Evolutionary conservation across 2,329 filamentous ascomycete genomes (phyloP).

Genomic region (Trichoderma sp.): DNA sequence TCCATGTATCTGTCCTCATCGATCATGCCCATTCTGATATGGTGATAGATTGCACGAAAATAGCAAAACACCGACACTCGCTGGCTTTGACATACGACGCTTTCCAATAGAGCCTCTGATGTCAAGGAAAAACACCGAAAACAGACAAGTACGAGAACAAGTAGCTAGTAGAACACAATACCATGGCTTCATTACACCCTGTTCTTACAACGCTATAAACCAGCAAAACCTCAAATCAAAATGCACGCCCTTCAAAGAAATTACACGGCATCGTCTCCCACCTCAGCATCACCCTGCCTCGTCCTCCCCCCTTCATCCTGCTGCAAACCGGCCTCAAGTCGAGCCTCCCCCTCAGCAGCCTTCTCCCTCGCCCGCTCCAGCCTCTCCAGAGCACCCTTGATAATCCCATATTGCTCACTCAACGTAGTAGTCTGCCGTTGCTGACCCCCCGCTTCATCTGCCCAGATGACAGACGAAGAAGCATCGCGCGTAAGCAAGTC

Average conservation of each 20-base stretch:
- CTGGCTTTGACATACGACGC: too few relatives aligned
- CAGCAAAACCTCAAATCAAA: too few relatives aligned
- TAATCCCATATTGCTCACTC: constrained; percentile 20
- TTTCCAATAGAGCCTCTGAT: too few relatives aligned
- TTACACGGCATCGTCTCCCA: background rate
- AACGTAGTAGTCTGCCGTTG: constrained; percentile 18
- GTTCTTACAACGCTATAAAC: too few relatives aligned
- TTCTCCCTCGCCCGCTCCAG: constrained; percentile 21
- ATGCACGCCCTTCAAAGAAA: background rate
- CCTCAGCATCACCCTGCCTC: background rate
- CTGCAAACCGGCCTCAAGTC: background rate
- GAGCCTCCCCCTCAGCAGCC: background rate
- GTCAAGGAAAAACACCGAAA: too few relatives aligned
- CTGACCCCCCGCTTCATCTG: background rate
- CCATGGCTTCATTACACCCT: too few relatives aligned
- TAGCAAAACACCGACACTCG: too few relatives aligned
- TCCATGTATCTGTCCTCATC: too few relatives aligned
- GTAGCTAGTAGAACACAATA: too few relatives aligned
- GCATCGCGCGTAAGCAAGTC: constrained; percentile 72
- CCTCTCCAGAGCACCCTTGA: constrained; percentile 9
- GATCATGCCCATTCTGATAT: too few relatives aligned
- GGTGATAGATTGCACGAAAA: too few relatives aligned
- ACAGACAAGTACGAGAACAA: too few relatives aligned
- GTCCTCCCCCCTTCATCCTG: background rate
- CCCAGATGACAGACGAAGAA: constrained; percentile 48